These are phyloP conservation scores for Phyllosticta citriasiana DNA, from an alignment of 2,329 filamentous ascomycete genomes.

Conservation along the genomic window DNA sequence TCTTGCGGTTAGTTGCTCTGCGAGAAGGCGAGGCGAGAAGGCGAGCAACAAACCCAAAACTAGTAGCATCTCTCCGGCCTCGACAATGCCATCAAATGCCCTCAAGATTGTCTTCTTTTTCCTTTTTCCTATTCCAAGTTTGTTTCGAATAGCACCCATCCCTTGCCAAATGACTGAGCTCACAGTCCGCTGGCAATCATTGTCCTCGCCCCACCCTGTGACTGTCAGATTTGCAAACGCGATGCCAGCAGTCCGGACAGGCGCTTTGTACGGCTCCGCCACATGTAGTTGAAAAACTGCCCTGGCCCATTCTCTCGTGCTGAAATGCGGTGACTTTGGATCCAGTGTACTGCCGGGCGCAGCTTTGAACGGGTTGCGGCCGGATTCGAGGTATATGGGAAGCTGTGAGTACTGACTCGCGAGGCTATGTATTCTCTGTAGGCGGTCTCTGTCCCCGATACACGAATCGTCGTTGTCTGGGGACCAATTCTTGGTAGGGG, in stretches of 20 bases:
- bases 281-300: background rate
- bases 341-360: background rate
- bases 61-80: slow-evolving; percentile 65
- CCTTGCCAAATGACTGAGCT: background rate
- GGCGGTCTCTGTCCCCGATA: background rate
- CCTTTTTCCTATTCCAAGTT: background rate
- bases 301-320: background rate
- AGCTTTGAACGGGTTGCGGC: slow-evolving; percentile 3
- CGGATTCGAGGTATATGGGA: background rate
- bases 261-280: background rate
- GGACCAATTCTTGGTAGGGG: background rate
- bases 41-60: slow-evolving; percentile 46
- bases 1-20: background rate
- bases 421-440: background rate
- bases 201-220: background rate
- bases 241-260: slow-evolving; percentile 1
- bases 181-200: background rate
- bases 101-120: slow-evolving; percentile 31
- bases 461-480: background rate
- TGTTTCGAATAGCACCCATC: background rate
- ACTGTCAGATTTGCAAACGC: slow-evolving; percentile 7
- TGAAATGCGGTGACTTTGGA: background rate
- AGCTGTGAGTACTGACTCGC: slow-evolving; percentile 5
- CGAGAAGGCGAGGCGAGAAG: background rate
- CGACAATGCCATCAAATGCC: slow-evolving; percentile 57